phyloP scores from a whole-genome alignment of 2,329 filamentous ascomycete species.

The Aspergillus sp. region DNA sequence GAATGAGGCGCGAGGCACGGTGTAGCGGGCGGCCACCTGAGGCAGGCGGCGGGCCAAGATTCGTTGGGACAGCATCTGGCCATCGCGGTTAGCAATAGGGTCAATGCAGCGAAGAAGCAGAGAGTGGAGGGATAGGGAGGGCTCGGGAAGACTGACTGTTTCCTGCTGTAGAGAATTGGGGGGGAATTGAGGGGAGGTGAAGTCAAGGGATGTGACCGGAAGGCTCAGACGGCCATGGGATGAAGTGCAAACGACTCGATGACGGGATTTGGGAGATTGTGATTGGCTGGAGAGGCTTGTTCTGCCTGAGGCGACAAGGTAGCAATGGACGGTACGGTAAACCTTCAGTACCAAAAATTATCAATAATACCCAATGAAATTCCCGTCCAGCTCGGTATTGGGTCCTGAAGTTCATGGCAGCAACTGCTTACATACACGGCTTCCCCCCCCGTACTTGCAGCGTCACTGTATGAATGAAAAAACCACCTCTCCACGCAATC shows the following conservation, averaged over 20 bases:
- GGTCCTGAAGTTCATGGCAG: not conserved
- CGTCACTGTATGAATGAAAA: slow-evolving; percentile 43
- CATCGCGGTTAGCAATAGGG: slow-evolving; percentile 25
- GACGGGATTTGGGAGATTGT: slow-evolving; percentile 30
- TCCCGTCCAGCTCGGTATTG: slow-evolving; percentile 20
- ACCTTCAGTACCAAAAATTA: not conserved
- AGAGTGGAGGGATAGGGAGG: not conserved
- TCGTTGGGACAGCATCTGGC: slow-evolving; percentile 50
- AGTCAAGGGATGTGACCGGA: slow-evolving; percentile 21
- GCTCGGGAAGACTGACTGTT: slow-evolving; percentile 30
- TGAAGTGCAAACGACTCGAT: slow-evolving; percentile 23
- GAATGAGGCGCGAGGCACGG: slow-evolving; percentile 45
- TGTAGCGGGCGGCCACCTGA: slow-evolving; percentile 40
- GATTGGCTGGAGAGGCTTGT: slow-evolving; percentile 20
- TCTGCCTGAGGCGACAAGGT: slow-evolving; percentile 19
- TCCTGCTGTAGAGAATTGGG: slow-evolving; percentile 21
- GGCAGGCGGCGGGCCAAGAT: slow-evolving; percentile 47
- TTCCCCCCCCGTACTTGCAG: slow-evolving; percentile 22
- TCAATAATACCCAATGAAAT: too few species aligned
- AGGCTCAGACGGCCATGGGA: slow-evolving; percentile 22
- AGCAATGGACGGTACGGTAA: slow-evolving; percentile 10
- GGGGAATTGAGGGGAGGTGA: slow-evolving; percentile 7
- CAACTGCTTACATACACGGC: slow-evolving; percentile 33
- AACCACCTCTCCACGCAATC: slow-evolving; percentile 45
- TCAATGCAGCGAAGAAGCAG: not conserved